Percentiles rank a stretch among this genome's conserved stretches.
Evolutionary conservation across 2,329 filamentous ascomycete species (phyloP).

Genomic region (Neophaeococcomyces aloes): DNA sequence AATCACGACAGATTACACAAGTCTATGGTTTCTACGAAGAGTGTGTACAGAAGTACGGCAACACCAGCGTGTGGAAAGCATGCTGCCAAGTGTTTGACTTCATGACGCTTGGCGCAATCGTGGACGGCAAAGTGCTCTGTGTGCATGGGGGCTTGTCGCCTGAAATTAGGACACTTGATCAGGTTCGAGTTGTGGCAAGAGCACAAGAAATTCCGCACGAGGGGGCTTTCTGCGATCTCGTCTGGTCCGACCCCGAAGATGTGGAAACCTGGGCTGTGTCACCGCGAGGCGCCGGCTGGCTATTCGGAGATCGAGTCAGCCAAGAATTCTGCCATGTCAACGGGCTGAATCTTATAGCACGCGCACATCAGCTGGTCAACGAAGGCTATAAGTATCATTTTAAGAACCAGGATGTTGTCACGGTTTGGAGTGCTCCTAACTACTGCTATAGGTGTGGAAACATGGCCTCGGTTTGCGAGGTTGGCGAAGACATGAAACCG

Average conservation of each 20-base stretch:
- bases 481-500: slow-evolving; percentile 72
- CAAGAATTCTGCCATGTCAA: slow-evolving; percentile 72
- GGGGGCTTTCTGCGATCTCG: slow-evolving; percentile 65
- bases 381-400: slow-evolving; percentile 89
- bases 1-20: slow-evolving; percentile 66
- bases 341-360: slow-evolving; percentile 58
- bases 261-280: slow-evolving; percentile 62
- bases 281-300: slow-evolving; percentile 55
- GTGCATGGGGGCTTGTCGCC: slow-evolving; percentile 62
- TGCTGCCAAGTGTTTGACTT: slow-evolving; percentile 72
- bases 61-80: slow-evolving; percentile 68
- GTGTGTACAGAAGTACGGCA: slow-evolving; percentile 66
- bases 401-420: slow-evolving; percentile 83
- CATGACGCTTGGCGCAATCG: slow-evolving; percentile 61
- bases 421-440: too few species aligned
- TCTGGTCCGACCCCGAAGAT: slow-evolving; percentile 66
- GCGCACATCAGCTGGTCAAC: slow-evolving; percentile 65
- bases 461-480: slow-evolving; percentile 73
- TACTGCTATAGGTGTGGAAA: slow-evolving; percentile 87
- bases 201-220: slow-evolving; percentile 69
- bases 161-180: slow-evolving; percentile 63
- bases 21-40: slow-evolving; percentile 73
- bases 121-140: slow-evolving; percentile 64
- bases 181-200: slow-evolving; percentile 62
- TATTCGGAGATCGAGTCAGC: slow-evolving; percentile 61